Evolutionary conservation across 306 rosid species (phyloP).

Genomic region (Rosa chinensis): DNA sequence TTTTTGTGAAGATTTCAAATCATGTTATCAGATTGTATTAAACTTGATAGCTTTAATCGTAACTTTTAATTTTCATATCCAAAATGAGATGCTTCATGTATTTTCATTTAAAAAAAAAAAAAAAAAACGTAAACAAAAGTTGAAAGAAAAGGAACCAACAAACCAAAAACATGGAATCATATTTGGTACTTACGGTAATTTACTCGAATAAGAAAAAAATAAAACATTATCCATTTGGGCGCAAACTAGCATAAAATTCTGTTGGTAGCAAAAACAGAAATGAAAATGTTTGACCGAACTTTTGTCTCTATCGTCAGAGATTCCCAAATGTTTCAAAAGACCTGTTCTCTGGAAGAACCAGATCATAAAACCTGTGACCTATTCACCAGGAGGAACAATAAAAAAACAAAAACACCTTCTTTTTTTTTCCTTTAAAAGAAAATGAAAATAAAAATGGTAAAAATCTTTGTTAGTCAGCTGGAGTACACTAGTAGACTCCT

Average conservation of each 20-base stretch:
- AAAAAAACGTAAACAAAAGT: too few relatives aligned
- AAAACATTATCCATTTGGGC: neutral
- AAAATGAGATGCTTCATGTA: too few relatives aligned
- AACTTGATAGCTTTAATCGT: too few relatives aligned
- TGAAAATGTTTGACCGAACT: neutral
- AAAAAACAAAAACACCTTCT: neutral
- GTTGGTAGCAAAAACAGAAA: neutral
- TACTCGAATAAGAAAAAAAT: neutral
- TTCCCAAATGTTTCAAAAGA: neutral
- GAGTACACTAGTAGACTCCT: neutral
- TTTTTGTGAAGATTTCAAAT: too few relatives aligned
- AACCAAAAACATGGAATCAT: too few relatives aligned
- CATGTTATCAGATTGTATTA: too few relatives aligned
- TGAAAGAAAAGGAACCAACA: too few relatives aligned
- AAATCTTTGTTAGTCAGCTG: neutral
- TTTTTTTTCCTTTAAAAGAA: neutral
- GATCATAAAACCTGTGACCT: neutral
- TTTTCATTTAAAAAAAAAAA: too few relatives aligned
- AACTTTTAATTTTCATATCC: too few relatives aligned
- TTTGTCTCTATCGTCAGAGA: neutral
- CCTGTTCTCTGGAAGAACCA: neutral
- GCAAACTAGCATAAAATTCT: neutral
- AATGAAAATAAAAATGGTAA: neutral
- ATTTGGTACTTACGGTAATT: too few relatives aligned
- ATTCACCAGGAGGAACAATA: neutral